Conservation (phyloP, 2,329 filamentous ascomycete species). For the Aspergillus neotritici region DNA sequence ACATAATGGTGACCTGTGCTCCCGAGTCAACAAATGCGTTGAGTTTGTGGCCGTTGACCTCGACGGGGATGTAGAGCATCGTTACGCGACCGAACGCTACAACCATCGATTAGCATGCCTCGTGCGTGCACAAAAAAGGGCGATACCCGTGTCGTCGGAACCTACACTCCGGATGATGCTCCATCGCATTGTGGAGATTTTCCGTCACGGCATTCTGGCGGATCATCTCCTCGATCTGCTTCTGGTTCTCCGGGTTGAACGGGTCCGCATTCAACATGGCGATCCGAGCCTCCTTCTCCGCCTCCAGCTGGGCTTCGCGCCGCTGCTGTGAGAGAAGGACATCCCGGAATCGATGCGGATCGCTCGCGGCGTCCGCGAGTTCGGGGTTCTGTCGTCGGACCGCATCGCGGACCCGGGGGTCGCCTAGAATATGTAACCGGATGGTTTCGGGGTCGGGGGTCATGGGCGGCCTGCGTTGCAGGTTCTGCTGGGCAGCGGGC, state of each 20-base stretch:
- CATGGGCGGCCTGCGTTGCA: conserved; percentile 26
- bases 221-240: conserved; percentile 94
- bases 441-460: conserved; percentile 68
- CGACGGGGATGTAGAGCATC: conserved; percentile 93
- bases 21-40: conserved; percentile 97
- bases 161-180: conserved; percentile 92
- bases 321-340: conserved; percentile 63
- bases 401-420: conserved; percentile 66
- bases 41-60: conserved; percentile 86
- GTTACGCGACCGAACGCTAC: conserved; percentile 88
- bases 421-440: conserved; percentile 73
- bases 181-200: conserved; percentile 93
- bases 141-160: conserved; percentile 6
- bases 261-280: conserved; percentile 84
- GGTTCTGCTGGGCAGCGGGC: conserved; percentile 25
- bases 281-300: conserved; percentile 75
- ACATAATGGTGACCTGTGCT: conserved; percentile 98
- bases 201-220: conserved; percentile 89
- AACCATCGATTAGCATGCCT: conserved; percentile 2
- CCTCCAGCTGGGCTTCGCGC: conserved; percentile 65
- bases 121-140: no score
- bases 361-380: conserved; percentile 68
- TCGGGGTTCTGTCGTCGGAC: conserved; percentile 68
- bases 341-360: conserved; percentile 69
- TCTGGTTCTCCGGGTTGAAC: conserved; percentile 87